These are phyloP conservation scores for Sporothrix pseudoabietina DNA, from an alignment of 2,329 filamentous ascomycete genomes.

Conservation along the genomic window DNA sequence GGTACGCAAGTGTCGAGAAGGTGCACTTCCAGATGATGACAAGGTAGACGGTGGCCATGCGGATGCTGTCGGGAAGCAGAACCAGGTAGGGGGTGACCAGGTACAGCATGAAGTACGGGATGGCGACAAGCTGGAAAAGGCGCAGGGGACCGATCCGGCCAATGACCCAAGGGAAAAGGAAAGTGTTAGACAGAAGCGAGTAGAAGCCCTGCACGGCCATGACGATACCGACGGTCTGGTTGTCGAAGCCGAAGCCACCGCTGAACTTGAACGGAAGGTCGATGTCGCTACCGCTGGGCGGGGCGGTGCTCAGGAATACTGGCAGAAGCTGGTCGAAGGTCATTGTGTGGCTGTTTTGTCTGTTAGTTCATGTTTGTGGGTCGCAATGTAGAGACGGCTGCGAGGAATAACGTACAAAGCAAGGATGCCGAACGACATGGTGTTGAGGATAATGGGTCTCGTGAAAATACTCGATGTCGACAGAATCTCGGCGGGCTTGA, in stretches of 20 bases:
- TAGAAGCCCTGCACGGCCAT: conserved; percentile 87
- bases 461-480: conserved; percentile 65
- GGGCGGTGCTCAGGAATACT: conserved; percentile 77
- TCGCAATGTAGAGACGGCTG: not conserved
- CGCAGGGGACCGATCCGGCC: conserved; percentile 74
- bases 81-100: conserved; percentile 85
- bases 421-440: conserved; percentile 85
- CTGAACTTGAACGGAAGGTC: conserved; percentile 84
- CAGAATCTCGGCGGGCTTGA: not conserved
- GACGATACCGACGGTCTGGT: conserved; percentile 83
- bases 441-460: conserved; percentile 80
- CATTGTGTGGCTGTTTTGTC: conserved; percentile 78
- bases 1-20: conserved; percentile 87
- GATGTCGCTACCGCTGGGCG: conserved; percentile 51
- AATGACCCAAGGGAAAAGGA: conserved; percentile 79
- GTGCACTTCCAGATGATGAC: conserved; percentile 91
- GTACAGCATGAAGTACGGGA: conserved; percentile 86
- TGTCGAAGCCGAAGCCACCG: conserved; percentile 80
- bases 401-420: conserved; percentile 72
- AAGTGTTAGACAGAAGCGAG: conserved; percentile 81
- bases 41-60: conserved; percentile 73
- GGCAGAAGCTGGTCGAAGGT: conserved; percentile 93
- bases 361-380: conserved; percentile 27
- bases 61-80: conserved; percentile 71
- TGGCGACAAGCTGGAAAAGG: conserved; percentile 78